Base-by-base conservation (phyloP, 2,329 filamentous ascomycete genomes). In the Colletotrichum sublineola region DNA sequence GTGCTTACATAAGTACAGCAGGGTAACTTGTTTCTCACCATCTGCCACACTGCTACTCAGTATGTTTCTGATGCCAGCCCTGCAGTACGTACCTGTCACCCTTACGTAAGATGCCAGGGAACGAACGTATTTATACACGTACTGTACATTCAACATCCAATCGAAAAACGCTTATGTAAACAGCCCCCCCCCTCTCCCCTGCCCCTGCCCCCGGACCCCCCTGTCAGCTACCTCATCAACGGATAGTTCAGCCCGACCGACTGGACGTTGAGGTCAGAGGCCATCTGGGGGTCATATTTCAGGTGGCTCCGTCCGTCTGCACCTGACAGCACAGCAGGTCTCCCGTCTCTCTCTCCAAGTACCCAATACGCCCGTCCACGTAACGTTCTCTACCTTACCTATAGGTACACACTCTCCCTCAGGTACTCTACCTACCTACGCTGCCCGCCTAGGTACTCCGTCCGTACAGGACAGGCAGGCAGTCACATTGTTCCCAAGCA, bases 401-500 rank as follows among this genome's bases (percentile, higher is more conserved):
- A 24, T 24, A 24, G 24, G 24, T 24, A 24, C n/a, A n/a, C n/a
- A n/a, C 24, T 24, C 24, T 24, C 24, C 24, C 24, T 24, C 24
- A 24, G 24, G 24, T 24, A 24, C 24, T 24, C 24, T 24, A 24
- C 24, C 24, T 24, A 24, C 24, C 24, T 24, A 24, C 24, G 24
- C 24, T 42, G 40, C 40, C 14, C 9, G 36, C 36, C 36, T 24
- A n/a, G n/a, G n/a, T n/a, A 24, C 24, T 24, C 24, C 24, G 24
- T 24, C 24, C 24, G 24, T 24, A 24, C 24, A 24, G 24, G 9
- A 24, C 24, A 24, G 24, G 9, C 38, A 75, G 72, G 68, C 72
- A 75, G 74, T 73, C 64, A 64, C 70, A 74, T 73, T 74, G 58
- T 62, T 61, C 58, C 66, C 63, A 58, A 46, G 7, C 42, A 36